Evolutionary conservation across 2,329 filamentous ascomycete species (phyloP).

Genomic region (Grosmannia penicillata): DNA sequence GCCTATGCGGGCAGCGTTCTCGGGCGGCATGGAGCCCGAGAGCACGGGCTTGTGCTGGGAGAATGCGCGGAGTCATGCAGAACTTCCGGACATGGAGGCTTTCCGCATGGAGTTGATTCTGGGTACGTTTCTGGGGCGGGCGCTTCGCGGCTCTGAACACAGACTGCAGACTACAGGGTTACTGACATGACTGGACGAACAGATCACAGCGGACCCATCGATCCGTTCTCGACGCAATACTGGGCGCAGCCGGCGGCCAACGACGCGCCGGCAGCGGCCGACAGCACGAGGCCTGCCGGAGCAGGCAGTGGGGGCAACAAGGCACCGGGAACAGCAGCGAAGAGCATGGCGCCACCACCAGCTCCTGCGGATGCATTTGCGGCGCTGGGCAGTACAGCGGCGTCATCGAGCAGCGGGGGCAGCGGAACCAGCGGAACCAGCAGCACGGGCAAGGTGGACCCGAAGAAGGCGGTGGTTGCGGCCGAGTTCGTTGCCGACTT

Average conservation of each 20-base stretch:
- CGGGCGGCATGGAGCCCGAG: conserved; percentile 59
- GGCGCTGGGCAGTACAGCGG: conserved; percentile 1
- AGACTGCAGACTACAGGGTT: too few relatives aligned
- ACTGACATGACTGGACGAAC: conserved; percentile 14
- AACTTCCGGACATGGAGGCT: conserved; percentile 33
- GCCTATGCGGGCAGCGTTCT: conserved; percentile 38
- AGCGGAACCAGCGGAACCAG: background rate
- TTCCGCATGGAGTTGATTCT: conserved; percentile 65
- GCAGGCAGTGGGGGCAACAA: background rate
- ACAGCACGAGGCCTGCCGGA: background rate
- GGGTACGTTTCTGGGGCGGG: conserved; percentile 29
- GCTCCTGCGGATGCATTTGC: conserved; percentile 11
- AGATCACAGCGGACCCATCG: conserved; percentile 43
- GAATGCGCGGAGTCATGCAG: conserved; percentile 31
- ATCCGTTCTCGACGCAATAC: conserved; percentile 73
- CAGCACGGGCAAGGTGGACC: background rate
- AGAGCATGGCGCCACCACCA: conserved; percentile 11
- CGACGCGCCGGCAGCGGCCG: background rate
- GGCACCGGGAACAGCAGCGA: too few relatives aligned
- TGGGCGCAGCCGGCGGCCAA: conserved; percentile 37
- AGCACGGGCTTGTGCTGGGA: conserved; percentile 80
- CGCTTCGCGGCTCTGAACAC: background rate
- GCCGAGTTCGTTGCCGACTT: conserved; percentile 48
- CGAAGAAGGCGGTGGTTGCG: conserved; percentile 30
- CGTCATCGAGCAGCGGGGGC: background rate